Conservation (phyloP, 2,329 filamentous ascomycete genomes). For the Sarocladiaceae sp. region DNA sequence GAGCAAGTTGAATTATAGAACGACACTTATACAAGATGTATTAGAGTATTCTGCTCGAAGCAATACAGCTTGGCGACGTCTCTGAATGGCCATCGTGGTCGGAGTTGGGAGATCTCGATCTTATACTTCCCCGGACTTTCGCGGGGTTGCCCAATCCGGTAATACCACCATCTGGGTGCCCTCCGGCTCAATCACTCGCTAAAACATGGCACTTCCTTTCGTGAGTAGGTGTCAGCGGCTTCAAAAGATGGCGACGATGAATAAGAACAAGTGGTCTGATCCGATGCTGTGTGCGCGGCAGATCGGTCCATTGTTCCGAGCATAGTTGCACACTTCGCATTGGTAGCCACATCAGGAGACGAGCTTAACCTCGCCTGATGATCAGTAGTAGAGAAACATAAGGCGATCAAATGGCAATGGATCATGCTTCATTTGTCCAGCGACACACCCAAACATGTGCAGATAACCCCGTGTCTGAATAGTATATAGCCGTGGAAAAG, state of each 20-base stretch:
- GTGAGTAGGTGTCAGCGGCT: background rate
- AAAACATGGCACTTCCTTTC: background rate
- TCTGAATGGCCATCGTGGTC: no score
- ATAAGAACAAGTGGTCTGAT: no score
- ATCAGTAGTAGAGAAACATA: background rate
- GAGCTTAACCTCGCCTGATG: background rate
- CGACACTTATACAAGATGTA: no score
- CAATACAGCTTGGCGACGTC: no score
- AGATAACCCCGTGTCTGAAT: no score
- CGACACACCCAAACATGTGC: no score
- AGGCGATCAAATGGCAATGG: background rate
- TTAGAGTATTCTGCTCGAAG: no score
- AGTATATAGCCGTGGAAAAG: no score
- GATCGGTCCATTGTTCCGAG: background rate
- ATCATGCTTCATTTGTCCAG: background rate
- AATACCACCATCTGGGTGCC: background rate
- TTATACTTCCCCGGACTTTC: constrained; percentile 3
- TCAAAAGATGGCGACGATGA: background rate
- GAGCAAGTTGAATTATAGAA: background rate
- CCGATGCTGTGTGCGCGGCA: no score
- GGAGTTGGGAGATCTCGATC: no score
- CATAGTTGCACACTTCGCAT: background rate
- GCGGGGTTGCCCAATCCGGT: constrained; percentile 6
- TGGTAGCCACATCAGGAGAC: background rate
- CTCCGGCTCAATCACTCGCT: background rate